Base-by-base conservation (phyloP, 768 basidiomycete genomes). In the Xanthoconium purpureum region DNA sequence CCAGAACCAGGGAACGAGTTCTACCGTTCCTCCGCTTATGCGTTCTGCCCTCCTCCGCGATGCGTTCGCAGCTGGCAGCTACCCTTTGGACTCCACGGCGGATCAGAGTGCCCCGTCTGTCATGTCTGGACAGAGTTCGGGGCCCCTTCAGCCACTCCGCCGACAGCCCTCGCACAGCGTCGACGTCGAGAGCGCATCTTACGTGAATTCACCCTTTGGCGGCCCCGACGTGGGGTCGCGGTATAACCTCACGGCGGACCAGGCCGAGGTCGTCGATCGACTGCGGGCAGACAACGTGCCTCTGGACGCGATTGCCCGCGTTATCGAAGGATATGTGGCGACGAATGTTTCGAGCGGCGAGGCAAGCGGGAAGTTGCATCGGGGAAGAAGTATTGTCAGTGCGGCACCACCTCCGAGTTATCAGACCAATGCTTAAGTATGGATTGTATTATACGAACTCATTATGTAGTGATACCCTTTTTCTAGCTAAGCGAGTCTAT, bases 331-430 rank as follows among this genome's bases (percentile, higher is more conserved):
- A 17, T 58, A 57, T 4, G 24, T 45, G 38, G n/a, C 43, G 5
- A 30, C 54, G 10, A 38, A 38, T 2, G 17, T 42, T 2, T 20
- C 43, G 6, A 33, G 14, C 7, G 18, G 20, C 12, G 51, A 32
- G 29, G 13, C 30, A 17, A 30, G 18, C 9, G 18, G 39, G 33
- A 11, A 32, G 7, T 10, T 37, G 28, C 20, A 0, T 2, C 47
- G 36, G 3, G 29, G 6, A 18, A 33, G 14, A 46, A 62, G 59
- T 17, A 6, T 54, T 17, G 15, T 14, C 8, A 58, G 66, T 17
- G 43, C 18, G 14, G 36, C 46, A 18, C 60, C 56, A 1, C 66
- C 63, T 11, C 65, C 66, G 11, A 66, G 66, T 32, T 66, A 68
- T 33, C 60, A 55, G 38, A 60, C 58, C 24, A 47, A 38, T 14